These are phyloP conservation scores for Pseudogymnoascus sp. DNA, from an alignment of 2,329 filamentous ascomycete genomes.

Conservation along the genomic window DNA sequence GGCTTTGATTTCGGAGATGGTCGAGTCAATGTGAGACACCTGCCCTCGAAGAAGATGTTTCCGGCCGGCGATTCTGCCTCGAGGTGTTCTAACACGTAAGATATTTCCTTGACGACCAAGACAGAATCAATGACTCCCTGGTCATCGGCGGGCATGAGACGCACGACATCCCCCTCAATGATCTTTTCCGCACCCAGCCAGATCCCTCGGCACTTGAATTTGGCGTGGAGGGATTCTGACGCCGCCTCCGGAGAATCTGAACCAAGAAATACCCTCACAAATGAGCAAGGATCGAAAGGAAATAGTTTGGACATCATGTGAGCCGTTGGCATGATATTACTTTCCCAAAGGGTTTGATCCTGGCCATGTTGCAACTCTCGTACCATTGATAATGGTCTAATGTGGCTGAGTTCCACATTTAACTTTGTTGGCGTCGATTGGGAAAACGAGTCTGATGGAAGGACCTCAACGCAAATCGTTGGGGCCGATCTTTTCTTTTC, in stretches of 20 bases:
- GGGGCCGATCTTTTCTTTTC: not conserved
- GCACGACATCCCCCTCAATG: slow-evolving; percentile 6
- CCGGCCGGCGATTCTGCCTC: not conserved
- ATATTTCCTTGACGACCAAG: not conserved
- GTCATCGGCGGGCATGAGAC: not conserved
- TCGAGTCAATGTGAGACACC: not conserved
- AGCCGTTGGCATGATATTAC: slow-evolving; percentile 4
- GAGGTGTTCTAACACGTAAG: slow-evolving; percentile 1
- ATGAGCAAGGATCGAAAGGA: not conserved
- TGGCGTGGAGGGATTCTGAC: not conserved
- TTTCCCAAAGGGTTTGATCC: not conserved
- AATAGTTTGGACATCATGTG: not conserved
- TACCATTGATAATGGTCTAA: slow-evolving; percentile 7
- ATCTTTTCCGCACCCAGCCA: slow-evolving; percentile 8
- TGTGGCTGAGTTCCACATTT: not conserved
- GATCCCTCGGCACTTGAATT: not conserved
- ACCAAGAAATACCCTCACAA: not conserved
- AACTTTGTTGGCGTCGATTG: not conserved
- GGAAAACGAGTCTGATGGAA: slow-evolving; percentile 2
- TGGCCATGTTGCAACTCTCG: slow-evolving; percentile 1
- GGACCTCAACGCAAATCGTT: not conserved
- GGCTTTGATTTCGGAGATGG: slow-evolving; percentile 4
- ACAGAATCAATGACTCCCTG: not conserved
- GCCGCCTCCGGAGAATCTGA: not conserved
- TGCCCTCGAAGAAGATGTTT: not conserved